Base-by-base conservation (phyloP, 2,329 filamentous ascomycete species). In the Aspergillus sp. region DNA sequence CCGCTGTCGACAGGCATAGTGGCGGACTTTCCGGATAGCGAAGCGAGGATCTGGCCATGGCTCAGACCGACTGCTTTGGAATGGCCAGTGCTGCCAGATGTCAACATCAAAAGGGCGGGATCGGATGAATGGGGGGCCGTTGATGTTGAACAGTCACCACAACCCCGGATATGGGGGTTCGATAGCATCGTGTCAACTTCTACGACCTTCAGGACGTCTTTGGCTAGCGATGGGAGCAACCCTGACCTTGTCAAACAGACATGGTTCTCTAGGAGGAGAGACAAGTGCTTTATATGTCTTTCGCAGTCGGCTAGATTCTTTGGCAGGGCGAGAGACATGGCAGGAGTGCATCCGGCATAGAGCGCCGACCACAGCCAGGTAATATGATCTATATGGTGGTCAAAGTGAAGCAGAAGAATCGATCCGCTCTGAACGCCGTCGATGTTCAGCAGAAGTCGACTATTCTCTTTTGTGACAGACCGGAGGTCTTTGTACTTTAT, bases 221-320 rank as follows among this genome's bases (percentile, higher is more conserved):
- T 36, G 33, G 9, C 1, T 2, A 3, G 10, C 86, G 85, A 61
- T 89, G 89, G 60, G 84, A 79, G 64, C 90, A 93, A 1, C 22
- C 22, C 22, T 3, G 33, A 35, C 11, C 33, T 45, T 11, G 54
- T 59, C n/a, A 57, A 24, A 41, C 54, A 57, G 2, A 26, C 11
- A 5, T 52, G 51, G 3, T 30, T 36, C 5, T 46, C 17, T 2
- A 59, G 33, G 8, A 63, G 42, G 0, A 38, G 49, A 9, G 60
- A 45, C 1, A 74, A 55, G 32, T 69, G 65, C 0, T 53, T 17
- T 14, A 75, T 47, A 47, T 74, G 70, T 16, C 35, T 53, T 40
- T 8, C 69, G 62, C 10, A 61, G 61, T 10, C 56, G 56, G 0
- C 46, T 3, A 9, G 14, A 45, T 67, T 61, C 13, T 67, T 62